These are phyloP conservation scores for Phragmites australis DNA, from an alignment of 176 grass and related monocot genomes.

Conservation along the genomic window DNA sequence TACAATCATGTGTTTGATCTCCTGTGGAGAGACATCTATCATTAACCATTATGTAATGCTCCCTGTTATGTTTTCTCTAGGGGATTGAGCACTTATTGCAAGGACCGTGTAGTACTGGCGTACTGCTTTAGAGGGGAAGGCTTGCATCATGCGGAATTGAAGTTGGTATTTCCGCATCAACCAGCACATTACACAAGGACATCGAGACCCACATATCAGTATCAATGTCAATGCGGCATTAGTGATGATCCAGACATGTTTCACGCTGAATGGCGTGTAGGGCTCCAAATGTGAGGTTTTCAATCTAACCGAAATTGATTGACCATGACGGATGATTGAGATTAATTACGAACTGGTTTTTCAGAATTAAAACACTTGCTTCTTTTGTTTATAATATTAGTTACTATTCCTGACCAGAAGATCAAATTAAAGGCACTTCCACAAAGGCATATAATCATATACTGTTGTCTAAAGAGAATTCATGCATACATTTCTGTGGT, in stretches of 20 bases:
- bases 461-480: background rate
- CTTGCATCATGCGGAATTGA: constrained; percentile 22
- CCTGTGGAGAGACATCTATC: constrained; percentile 9
- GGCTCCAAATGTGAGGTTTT: background rate
- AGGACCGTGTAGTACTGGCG: background rate
- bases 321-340: background rate
- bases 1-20: constrained; percentile 14
- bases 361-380: background rate
- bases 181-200: constrained; percentile 20
- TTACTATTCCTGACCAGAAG: background rate
- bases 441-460: background rate
- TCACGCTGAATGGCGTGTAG: background rate
- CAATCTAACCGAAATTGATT: constrained; percentile 10
- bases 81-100: constrained; percentile 1
- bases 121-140: background rate
- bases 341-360: background rate
- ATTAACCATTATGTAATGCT: constrained; percentile 32
- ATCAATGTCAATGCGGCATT: constrained; percentile 42
- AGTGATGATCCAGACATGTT: constrained; percentile 25
- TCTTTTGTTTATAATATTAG: background rate
- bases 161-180: constrained; percentile 40
- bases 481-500: background rate
- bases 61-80: background rate
- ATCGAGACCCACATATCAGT: constrained; percentile 26
- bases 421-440: background rate